Evolutionary conservation across 257 asterid species (phyloP).

Genomic region (Nemophila menziesii): DNA sequence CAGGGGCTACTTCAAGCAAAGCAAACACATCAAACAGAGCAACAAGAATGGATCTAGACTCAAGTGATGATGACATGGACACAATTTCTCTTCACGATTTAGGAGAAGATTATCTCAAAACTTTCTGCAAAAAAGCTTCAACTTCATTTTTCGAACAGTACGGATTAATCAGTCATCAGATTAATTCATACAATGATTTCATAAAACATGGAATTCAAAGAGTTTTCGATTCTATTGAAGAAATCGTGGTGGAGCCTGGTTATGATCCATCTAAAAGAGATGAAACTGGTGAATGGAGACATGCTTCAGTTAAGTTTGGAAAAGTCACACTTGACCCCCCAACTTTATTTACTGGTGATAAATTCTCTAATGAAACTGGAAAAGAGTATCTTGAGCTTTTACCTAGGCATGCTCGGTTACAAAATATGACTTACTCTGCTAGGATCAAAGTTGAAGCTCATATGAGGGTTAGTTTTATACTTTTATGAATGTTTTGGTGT

Average conservation of each 20-base stretch:
- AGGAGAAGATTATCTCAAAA: constrained; percentile 30
- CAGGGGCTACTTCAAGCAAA: constrained; percentile 15
- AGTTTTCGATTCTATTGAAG: constrained; percentile 68
- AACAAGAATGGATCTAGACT: constrained; percentile 18
- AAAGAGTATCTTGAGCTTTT: constrained; percentile 31
- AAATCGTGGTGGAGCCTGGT: constrained; percentile 61
- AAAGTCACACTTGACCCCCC: constrained; percentile 63
- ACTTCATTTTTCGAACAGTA: constrained; percentile 57
- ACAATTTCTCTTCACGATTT: no score
- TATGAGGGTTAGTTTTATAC: no score
- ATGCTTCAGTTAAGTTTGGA: constrained; percentile 66
- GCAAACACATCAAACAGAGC: constrained; percentile 11
- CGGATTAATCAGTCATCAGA: constrained; percentile 75
- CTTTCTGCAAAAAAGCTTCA: constrained; percentile 60
- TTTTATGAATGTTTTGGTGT: neutral
- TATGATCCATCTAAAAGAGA: constrained; percentile 75
- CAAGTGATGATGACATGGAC: constrained; percentile 38
- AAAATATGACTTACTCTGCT: constrained; percentile 78
- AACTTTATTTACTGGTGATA: constrained; percentile 47
- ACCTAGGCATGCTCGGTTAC: constrained; percentile 94
- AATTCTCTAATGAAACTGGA: constrained; percentile 38
- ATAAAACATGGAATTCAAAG: constrained; percentile 51
- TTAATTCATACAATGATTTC: constrained; percentile 70
- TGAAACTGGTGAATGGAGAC: constrained; percentile 70
- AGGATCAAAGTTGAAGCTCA: constrained; percentile 53